Base-by-base conservation (phyloP, 441 rosid genomes). In the Gossypium gossypioides region DNA sequence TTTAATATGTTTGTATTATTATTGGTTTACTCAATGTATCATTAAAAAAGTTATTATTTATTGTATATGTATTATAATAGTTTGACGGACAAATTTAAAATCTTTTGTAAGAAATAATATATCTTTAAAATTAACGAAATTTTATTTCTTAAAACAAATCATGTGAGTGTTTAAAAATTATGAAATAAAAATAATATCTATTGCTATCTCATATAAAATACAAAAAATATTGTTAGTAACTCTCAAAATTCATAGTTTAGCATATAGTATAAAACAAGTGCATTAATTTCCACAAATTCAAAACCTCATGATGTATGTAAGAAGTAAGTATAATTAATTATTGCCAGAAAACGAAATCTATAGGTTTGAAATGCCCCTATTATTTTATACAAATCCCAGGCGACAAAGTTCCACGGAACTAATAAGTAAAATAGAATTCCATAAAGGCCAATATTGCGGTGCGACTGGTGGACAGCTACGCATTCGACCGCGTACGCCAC, bases 401-500 rank as follows among this genome's bases (percentile, higher is more conserved):
- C 34, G 37, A 57, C 62, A 34, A 16, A 6, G 67, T 34, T 32
- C 24, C 24, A 61, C 48, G 67, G 48, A 15, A 1, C 40, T 34
- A 6, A 16, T 0, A 8, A 2, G 42, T n/a, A 58, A 25, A 59
- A 2, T 5, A 16, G 21, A 12, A 13, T n/a, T 6, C 21, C 19
- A 29, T 6, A 34, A 6, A 27, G 65, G 42, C 42, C 7, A 59
- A 27, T 19, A 3, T 15, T 60, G 22, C 22, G 46, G 13, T 60
- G 5, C 66, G 3, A 32, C 22, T 2, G 3, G 24, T 29, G 9
- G 22, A 32, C 44, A 60, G 66, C 46, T 60, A 3, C 48, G 10
- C 48, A 61, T 61, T 61, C 67, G 67, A 34, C 48, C 25, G 67
- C 48, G 10, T 16, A 61, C 67, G 67, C 67, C 48, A 60, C 66